phyloP scores from a whole-genome alignment of 371 early-diverging fungal species.

The Gilbertella persicaria region DNA sequence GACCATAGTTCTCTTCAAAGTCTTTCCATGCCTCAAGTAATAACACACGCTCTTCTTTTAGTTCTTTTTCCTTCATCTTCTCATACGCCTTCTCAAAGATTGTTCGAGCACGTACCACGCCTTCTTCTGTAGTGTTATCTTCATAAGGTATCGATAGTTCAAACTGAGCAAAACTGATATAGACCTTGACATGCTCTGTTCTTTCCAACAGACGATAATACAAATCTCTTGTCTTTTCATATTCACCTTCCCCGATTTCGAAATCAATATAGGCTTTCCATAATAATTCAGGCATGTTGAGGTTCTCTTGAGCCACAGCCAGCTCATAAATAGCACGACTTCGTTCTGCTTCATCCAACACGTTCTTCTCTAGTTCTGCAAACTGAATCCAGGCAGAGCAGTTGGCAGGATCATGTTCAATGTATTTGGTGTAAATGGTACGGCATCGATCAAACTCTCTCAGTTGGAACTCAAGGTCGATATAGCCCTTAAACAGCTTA shows the following conservation, averaged over 20 bases:
- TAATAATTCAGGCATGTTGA: slow-evolving; percentile 96
- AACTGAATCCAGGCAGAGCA: slow-evolving; percentile 95
- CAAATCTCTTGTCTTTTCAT: slow-evolving; percentile 72
- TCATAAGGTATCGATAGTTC: slow-evolving; percentile 69
- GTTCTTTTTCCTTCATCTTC: slow-evolving; percentile 66
- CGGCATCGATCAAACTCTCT: slow-evolving; percentile 95
- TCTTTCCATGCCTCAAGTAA: slow-evolving; percentile 93
- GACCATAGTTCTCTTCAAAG: slow-evolving; percentile 77
- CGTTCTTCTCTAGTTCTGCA: slow-evolving; percentile 81
- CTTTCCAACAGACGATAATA: slow-evolving; percentile 85
- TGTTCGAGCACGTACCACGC: slow-evolving; percentile 60
- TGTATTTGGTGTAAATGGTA: slow-evolving; percentile 82
- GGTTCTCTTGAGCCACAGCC: slow-evolving; percentile 79
- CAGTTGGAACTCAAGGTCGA: slow-evolving; percentile 90
- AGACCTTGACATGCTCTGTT: slow-evolving; percentile 96
- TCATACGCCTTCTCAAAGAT: slow-evolving; percentile 78
- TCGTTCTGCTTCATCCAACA: slow-evolving; percentile 88
- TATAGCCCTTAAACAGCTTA: slow-evolving; percentile 92
- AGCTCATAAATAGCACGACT: slow-evolving; percentile 87
- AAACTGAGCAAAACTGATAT: slow-evolving; percentile 92
- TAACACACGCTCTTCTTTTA: slow-evolving; percentile 81
- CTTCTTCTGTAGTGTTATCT: slow-evolving; percentile 44
- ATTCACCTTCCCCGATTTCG: slow-evolving; percentile 84
- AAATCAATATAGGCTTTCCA: slow-evolving; percentile 98
- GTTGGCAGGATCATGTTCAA: slow-evolving; percentile 84